Conservation (phyloP, 208 protist species). For the Vickermania ingenoplastis region DNA sequence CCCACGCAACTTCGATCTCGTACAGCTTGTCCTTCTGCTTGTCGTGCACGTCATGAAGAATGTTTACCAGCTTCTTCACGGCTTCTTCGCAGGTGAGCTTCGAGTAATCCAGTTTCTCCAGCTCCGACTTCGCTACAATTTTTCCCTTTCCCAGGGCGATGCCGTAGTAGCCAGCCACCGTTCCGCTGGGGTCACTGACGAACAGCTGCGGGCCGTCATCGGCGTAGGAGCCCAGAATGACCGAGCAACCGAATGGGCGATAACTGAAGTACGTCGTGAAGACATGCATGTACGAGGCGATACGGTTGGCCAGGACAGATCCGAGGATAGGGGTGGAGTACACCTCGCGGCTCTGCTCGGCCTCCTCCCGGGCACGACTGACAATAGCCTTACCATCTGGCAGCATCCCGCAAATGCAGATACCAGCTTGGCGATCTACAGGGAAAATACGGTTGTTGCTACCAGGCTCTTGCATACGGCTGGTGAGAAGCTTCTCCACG, state of each 20-base stretch:
- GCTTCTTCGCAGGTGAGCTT: constrained; percentile 92
- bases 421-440: constrained; percentile 90
- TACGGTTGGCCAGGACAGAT: constrained; percentile 78
- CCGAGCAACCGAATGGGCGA: constrained; percentile 94
- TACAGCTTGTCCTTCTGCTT: constrained; percentile 94
- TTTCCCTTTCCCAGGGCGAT: constrained; percentile 97
- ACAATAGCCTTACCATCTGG: constrained; percentile 95
- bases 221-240: constrained; percentile 92
- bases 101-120: constrained; percentile 96
- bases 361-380: constrained; percentile 87
- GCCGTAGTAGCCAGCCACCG: constrained; percentile 92
- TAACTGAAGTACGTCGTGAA: constrained; percentile 93
- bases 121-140: constrained; percentile 96
- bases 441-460: constrained; percentile 94
- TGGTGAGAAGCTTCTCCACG: constrained; percentile 96
- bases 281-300: constrained; percentile 92
- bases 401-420: constrained; percentile 92
- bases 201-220: constrained; percentile 94
- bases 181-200: constrained; percentile 96
- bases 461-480: constrained; percentile 93
- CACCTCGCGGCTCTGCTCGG: constrained; percentile 86
- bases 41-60: constrained; percentile 82
- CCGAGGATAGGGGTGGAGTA: constrained; percentile 91
- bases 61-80: constrained; percentile 90
- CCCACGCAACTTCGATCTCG: constrained; percentile 96